Evolutionary conservation across 1,284 basidiomycete genomes (phyloP).

Genomic region (Fistulina hepatica): DNA sequence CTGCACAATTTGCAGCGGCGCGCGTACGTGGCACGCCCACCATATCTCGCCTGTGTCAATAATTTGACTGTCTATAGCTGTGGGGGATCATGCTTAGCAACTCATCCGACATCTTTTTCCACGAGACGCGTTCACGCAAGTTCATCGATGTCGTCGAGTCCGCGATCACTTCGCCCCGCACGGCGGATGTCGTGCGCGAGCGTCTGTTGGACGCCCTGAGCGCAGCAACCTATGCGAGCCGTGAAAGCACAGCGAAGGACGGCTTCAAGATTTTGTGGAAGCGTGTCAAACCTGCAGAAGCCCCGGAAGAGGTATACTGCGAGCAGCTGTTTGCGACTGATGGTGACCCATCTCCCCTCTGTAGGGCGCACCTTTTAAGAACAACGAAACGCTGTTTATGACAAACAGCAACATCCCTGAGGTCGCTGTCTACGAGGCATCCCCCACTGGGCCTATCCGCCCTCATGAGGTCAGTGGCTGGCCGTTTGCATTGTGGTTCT

Average conservation of each 20-base stretch:
- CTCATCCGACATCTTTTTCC: constrained; percentile 50
- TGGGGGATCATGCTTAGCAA: constrained; percentile 79
- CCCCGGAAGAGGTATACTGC: constrained; percentile 52
- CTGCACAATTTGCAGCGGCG: constrained; percentile 61
- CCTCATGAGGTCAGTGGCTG: constrained; percentile 15
- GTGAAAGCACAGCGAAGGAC: constrained; percentile 31
- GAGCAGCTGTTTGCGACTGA: background rate
- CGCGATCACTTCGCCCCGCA: constrained; percentile 43
- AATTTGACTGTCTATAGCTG: constrained; percentile 32
- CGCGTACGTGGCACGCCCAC: constrained; percentile 34
- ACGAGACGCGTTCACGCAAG: constrained; percentile 61
- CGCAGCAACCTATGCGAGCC: constrained; percentile 56
- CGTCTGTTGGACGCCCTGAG: constrained; percentile 60
- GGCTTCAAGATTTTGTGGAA: constrained; percentile 59
- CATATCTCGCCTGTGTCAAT: constrained; percentile 4
- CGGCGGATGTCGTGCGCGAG: constrained; percentile 63
- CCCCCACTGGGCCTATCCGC: constrained; percentile 21
- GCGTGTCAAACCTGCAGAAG: constrained; percentile 54
- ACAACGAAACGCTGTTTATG: constrained; percentile 66
- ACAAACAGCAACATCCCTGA: constrained; percentile 38
- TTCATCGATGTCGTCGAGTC: constrained; percentile 68
- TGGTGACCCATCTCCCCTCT: background rate
- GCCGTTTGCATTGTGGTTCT: constrained; percentile 6
- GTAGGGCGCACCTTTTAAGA: constrained; percentile 65
- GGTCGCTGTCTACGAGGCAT: constrained; percentile 23